Conservation (phyloP, 768 basidiomycete genomes). For the Naematelia encephala region DNA sequence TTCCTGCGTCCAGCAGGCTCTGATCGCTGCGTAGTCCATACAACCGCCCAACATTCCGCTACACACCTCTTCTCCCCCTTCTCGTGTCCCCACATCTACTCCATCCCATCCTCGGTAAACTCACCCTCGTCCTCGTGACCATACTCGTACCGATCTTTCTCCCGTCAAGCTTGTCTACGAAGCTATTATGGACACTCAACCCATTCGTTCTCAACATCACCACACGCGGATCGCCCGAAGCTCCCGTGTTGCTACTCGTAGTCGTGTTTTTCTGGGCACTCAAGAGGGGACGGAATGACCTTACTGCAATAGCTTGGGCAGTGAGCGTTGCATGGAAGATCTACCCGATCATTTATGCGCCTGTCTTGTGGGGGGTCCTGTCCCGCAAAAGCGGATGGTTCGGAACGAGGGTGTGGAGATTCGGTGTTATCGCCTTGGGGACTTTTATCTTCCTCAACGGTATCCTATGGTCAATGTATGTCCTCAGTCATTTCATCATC, state of each 20-base stretch:
- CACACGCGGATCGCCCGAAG: slow-evolving; percentile 93
- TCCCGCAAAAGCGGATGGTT: slow-evolving; percentile 27
- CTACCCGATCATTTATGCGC: slow-evolving; percentile 87
- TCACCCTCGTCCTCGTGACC: slow-evolving; percentile 79
- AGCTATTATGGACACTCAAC: slow-evolving; percentile 72
- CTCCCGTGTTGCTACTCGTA: slow-evolving; percentile 75
- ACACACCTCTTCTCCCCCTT: slow-evolving; percentile 86
- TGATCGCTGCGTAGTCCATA: slow-evolving; percentile 65
- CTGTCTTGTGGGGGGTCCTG: slow-evolving; percentile 62
- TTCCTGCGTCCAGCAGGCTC: no score
- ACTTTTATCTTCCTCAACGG: slow-evolving; percentile 65
- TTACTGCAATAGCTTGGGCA: slow-evolving; percentile 71
- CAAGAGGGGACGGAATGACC: slow-evolving; percentile 41
- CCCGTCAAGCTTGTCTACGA: slow-evolving; percentile 2
- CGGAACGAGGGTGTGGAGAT: slow-evolving; percentile 57
- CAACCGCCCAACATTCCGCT: slow-evolving; percentile 85
- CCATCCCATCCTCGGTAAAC: slow-evolving; percentile 85
- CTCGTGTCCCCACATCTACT: slow-evolving; percentile 77
- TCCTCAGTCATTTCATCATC: slow-evolving; percentile 20
- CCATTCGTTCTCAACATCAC: slow-evolving; percentile 94
- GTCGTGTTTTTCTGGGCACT: slow-evolving; percentile 58
- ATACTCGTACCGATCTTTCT: slow-evolving; percentile 59
- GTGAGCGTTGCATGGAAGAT: slow-evolving; percentile 94
- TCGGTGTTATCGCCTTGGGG: slow-evolving; percentile 65
- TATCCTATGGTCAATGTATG: slow-evolving; percentile 72